phyloP scores from a whole-genome alignment of 192 early-diverging fungal genomes.

The Phlyctochytrium arcticum region DNA sequence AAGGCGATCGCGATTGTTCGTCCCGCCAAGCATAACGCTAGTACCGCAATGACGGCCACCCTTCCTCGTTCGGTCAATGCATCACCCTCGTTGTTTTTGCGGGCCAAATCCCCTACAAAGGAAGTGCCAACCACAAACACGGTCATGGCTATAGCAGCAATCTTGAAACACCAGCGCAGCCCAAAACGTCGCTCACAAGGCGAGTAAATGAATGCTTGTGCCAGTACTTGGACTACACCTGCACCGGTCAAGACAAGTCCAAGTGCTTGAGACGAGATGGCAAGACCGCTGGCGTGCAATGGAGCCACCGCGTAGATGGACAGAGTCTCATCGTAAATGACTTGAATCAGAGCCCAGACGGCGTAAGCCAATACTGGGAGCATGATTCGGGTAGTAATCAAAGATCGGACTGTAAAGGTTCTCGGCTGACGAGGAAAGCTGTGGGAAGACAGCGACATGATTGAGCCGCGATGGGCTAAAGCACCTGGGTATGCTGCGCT shows the following conservation, averaged over 20 bases:
- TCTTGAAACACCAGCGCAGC: slow-evolving; percentile 4
- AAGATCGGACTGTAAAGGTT: neutral
- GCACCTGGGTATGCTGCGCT: neutral
- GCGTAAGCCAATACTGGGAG: slow-evolving; percentile 26
- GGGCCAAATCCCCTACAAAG: slow-evolving; percentile 16
- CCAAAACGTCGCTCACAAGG: slow-evolving; percentile 6
- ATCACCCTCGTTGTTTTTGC: no score
- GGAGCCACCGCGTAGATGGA: slow-evolving; percentile 38
- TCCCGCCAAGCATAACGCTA: slow-evolving; percentile 8
- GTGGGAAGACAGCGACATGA: neutral
- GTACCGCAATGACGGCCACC: neutral
- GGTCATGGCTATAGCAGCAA: slow-evolving; percentile 14
- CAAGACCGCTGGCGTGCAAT: slow-evolving; percentile 31
- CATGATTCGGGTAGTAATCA: slow-evolving; percentile 3
- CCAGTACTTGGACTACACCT: slow-evolving; percentile 16
- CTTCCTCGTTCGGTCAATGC: neutral
- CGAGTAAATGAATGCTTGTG: slow-evolving; percentile 24
- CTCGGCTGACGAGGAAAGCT: neutral
- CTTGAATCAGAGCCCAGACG: slow-evolving; percentile 33
- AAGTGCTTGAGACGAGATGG: slow-evolving; percentile 8
- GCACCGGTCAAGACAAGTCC: slow-evolving; percentile 18
- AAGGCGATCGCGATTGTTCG: slow-evolving; percentile 18
- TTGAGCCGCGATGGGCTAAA: neutral
- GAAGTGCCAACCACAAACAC: slow-evolving; percentile 19
- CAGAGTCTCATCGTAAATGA: slow-evolving; percentile 44